These are phyloP conservation scores for Suhomyces maxii DNA, from an alignment of 1,139 yeast genomes.

Conservation along the genomic window DNA sequence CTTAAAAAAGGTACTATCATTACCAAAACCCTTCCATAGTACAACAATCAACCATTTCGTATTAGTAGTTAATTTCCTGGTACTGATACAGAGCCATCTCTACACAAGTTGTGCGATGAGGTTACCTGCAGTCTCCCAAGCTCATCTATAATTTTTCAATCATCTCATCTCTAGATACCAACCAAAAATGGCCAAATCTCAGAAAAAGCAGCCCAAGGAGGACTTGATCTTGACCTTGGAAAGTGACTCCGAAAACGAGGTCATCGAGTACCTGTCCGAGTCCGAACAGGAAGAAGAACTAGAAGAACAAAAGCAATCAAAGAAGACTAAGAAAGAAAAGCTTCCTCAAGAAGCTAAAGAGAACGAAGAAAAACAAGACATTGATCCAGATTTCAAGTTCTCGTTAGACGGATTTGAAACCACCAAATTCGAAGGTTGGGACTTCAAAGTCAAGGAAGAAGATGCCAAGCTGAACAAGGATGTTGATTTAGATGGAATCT, in stretches of 20 bases:
- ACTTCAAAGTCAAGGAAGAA: conserved; percentile 57
- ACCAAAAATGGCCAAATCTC: conserved; percentile 18
- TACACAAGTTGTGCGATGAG: neutral
- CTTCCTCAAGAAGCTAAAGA: conserved; percentile 19
- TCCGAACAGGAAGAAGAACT: conserved; percentile 25
- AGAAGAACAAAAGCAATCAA: conserved; percentile 23
- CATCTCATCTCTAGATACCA: conserved; percentile 7
- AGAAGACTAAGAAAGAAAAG: conserved; percentile 18
- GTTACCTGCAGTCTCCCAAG: neutral
- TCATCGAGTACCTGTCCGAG: conserved; percentile 14
- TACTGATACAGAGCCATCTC: too few relatives aligned
- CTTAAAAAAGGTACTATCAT: too few relatives aligned
- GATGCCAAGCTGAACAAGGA: conserved; percentile 43
- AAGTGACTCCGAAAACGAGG: conserved; percentile 64
- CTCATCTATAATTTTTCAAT: conserved; percentile 6
- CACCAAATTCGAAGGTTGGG: conserved; percentile 74
- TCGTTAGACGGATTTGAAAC: conserved; percentile 59
- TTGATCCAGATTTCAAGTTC: conserved; percentile 73
- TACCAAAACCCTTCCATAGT: too few relatives aligned
- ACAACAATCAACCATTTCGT: too few relatives aligned
- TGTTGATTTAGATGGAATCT: conserved; percentile 85
- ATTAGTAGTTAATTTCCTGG: too few relatives aligned
- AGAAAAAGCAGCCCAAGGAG: conserved; percentile 17
- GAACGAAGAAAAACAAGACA: conserved; percentile 45
- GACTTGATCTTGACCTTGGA: conserved; percentile 38